phyloP scores from a whole-genome alignment of 345 rosid genomes.

The Citrus cavaleriei region DNA sequence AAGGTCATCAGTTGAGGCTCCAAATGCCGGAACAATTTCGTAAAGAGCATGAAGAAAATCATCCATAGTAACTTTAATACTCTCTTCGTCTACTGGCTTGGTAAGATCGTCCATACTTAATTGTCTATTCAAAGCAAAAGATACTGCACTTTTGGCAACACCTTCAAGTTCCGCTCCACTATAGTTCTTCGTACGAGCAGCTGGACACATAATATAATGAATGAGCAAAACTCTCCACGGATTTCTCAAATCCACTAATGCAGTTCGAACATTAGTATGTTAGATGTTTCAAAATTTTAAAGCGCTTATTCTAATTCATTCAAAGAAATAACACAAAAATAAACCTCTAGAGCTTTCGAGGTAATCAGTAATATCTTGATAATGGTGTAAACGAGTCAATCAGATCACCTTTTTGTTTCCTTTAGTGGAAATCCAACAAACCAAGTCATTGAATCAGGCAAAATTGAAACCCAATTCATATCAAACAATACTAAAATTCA shows the following conservation, averaged over 20 bases:
- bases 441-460: neutral
- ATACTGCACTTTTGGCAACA: slow-evolving; percentile 97
- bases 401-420: neutral
- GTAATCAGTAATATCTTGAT: neutral
- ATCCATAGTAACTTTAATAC: slow-evolving; percentile 88
- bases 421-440: neutral
- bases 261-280: neutral
- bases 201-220: slow-evolving; percentile 36
- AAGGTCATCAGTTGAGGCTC: slow-evolving; percentile 97
- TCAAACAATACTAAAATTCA: neutral
- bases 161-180: slow-evolving; percentile 99
- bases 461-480: neutral
- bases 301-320: neutral
- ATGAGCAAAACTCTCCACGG: neutral
- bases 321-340: neutral
- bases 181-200: slow-evolving; percentile 95
- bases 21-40: slow-evolving; percentile 90
- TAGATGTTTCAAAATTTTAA: neutral
- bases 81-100: slow-evolving; percentile 96
- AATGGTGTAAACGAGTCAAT: neutral
- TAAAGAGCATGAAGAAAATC: slow-evolving; percentile 79
- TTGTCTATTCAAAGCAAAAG: slow-evolving; percentile 94
- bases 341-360: neutral
- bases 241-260: neutral
- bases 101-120: slow-evolving; percentile 93